Evolutionary conservation across 2,329 filamentous ascomycete species (phyloP), one percentile per base, ranked within the genome.

Genomic region (Falciphora oryzae): DNA sequence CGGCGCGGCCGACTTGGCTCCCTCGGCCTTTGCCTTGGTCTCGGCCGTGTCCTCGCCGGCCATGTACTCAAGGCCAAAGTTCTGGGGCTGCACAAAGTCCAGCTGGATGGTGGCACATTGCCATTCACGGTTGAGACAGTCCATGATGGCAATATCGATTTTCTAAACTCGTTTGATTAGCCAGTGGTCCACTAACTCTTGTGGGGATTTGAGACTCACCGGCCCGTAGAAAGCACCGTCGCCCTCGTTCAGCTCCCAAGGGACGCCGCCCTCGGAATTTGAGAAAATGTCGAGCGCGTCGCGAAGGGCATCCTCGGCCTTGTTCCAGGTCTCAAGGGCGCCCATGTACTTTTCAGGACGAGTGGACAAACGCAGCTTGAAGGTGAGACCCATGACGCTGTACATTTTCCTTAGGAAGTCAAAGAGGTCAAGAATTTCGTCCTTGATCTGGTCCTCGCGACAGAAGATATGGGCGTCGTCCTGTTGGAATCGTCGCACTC

Each of bases 171-270:
- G 32, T 44, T 31, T 29, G 25, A 27, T 59, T 59, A 53, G 53
- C 53, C 28, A 38, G 4, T 62, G 22, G 7, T 25, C 44, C 7
- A 7, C 18, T 7, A 6, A 22, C n/a, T 50, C 32, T 16, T 25
- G 32, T 27, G 93, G 65, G 91, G 95, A 73, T 97, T 94, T 71
- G 98, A 94, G 97, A 97, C 85, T 99, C 99, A 62, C 61, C 63
- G 95, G 95, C 1, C 95, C 95, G 76, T 99, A 99, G 80, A 98
- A 99, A 63, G 95, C 95, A 74, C 95, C 95, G 71, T 99, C 95
- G 65, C 94, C 95, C 66, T 92, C 90, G 77, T 98, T 97, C 63
- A 97, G 82, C 75, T 92, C 90, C 95, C 95, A 99, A 68, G 87
- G 81, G 44, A 87, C 83, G 66, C 89, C 85, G 59, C 68, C 73